Evolutionary conservation across 371 early-diverging fungal species (phyloP), one percentile per base, ranked within the genome.

Genomic region (Mucor saturninus): DNA sequence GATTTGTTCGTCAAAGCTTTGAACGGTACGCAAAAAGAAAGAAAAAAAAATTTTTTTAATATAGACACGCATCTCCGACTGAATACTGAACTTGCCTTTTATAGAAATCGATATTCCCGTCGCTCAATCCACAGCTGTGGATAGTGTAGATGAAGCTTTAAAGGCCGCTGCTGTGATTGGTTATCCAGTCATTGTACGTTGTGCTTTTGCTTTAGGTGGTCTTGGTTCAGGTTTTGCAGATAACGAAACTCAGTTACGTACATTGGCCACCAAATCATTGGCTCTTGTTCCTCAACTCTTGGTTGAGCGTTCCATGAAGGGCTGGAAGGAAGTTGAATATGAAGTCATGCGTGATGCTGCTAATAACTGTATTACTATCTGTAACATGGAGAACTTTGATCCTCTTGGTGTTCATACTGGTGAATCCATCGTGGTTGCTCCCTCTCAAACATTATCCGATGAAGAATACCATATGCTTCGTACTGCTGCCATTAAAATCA

Each of bases 381-480:
- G 97, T 82, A 97, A 97, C 86, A 97, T 96, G 96, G 96, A 97
- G 76, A 97, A 97, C 90, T 96, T 97, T 85, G 97, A 97, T 73
- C 97, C 97, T 26, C 87, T 93, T 9, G 94, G 95, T 49, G 93
- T 92, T 60, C 97, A 97, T 78, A 97, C 97, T 5, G 97, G 97
- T 63, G 97, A 97, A 78, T 94, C 94, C 26, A 97, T 97, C 58
- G 97, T 97, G 15, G 95, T 97, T 45, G 96, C 96, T 15, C 98
- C 98, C 26, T 89, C 90, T 55, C 96, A 96, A 81, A 97, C 98
- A 15, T 78, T 96, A 53, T 87, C 86, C 53, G 98, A 97, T 73
- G 92, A 92, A 62, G 96, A 97, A 45, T 97, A 95, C 72, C 89
- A 93, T 61, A 93, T 95, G 96, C 87, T 96, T 51, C 92, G 97